These are phyloP conservation scores for Metschnikowia noctiluminum DNA, from an alignment of 805 yeast species.

Conservation along the genomic window DNA sequence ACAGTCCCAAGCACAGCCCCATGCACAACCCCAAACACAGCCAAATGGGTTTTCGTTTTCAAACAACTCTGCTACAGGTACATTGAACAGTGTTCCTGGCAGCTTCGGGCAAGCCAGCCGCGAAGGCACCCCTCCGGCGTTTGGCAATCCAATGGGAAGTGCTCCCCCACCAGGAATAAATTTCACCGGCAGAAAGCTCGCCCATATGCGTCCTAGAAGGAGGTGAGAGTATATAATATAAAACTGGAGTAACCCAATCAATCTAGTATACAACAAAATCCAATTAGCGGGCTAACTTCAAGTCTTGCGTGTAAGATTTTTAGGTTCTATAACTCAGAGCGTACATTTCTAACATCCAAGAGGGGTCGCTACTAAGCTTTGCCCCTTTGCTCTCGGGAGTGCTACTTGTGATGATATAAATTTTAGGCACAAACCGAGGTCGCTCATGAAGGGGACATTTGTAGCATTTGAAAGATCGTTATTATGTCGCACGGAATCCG, in stretches of 20 bases:
- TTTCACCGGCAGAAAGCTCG: conserved; percentile 25
- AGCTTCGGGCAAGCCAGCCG: conserved; percentile 18
- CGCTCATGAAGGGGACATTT: too few species aligned
- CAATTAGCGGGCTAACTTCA: too few species aligned
- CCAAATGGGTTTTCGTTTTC: conserved; percentile 14
- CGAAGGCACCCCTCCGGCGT: conserved; percentile 17
- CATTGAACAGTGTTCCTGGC: conserved; percentile 15
- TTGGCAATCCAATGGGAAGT: conserved; percentile 13
- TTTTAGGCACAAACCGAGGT: too few species aligned
- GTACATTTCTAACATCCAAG: too few species aligned
- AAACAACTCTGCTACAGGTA: conserved; percentile 8
- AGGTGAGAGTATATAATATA: not conserved
- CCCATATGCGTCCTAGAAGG: conserved; percentile 35
- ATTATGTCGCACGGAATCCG: not conserved
- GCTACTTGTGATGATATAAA: too few species aligned
- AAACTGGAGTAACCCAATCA: not conserved
- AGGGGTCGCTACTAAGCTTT: too few species aligned
- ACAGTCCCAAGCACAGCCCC: conserved; percentile 2
- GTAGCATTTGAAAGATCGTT: too few species aligned
- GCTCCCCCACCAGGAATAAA: conserved; percentile 22
- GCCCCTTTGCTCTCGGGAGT: too few species aligned
- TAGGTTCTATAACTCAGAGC: too few species aligned
- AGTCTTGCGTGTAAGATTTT: too few species aligned
- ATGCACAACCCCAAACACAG: not conserved
- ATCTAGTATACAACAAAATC: too few species aligned